Percentiles rank a stretch among this genome's conserved stretches.
phyloP scores from a whole-genome alignment of 441 rosid species.

The Kokia cookei region DNA sequence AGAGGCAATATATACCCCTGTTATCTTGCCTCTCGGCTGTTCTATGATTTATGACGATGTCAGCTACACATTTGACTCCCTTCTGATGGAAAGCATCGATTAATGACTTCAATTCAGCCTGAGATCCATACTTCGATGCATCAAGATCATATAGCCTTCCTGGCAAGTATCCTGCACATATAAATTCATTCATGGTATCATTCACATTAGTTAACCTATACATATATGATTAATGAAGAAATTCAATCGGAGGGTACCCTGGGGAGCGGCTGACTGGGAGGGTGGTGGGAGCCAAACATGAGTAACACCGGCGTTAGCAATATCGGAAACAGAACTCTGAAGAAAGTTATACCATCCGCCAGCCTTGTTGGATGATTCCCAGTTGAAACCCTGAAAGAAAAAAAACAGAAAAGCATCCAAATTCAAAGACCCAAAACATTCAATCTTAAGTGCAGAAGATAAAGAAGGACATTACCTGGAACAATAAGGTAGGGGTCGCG shows the following conservation, averaged over 20 bases:
- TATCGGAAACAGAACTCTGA: constrained; percentile 30
- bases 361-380: constrained; percentile 47
- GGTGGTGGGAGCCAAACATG: constrained; percentile 73
- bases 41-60: constrained; percentile 79
- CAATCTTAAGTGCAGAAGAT: background rate
- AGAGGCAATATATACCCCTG: constrained; percentile 57
- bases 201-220: background rate
- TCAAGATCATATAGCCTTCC: constrained; percentile 74
- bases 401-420: background rate
- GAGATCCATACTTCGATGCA: constrained; percentile 64
- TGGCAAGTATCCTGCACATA: constrained; percentile 59
- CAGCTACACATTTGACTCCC: constrained; percentile 70
- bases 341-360: constrained; percentile 64
- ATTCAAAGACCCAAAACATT: background rate
- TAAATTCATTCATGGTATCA: background rate
- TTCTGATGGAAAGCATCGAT: constrained; percentile 37
- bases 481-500: constrained; percentile 26
- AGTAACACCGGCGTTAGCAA: constrained; percentile 48
- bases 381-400: constrained; percentile 14
- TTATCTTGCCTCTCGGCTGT: constrained; percentile 72
- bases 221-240: background rate
- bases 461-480: constrained; percentile 31
- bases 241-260: constrained; percentile 24
- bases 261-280: constrained; percentile 36
- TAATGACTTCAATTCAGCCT: constrained; percentile 45